These are phyloP conservation scores for Moesziomyces parantarcticus DNA, from an alignment of 1,284 basidiomycete genomes.

Conservation along the genomic window DNA sequence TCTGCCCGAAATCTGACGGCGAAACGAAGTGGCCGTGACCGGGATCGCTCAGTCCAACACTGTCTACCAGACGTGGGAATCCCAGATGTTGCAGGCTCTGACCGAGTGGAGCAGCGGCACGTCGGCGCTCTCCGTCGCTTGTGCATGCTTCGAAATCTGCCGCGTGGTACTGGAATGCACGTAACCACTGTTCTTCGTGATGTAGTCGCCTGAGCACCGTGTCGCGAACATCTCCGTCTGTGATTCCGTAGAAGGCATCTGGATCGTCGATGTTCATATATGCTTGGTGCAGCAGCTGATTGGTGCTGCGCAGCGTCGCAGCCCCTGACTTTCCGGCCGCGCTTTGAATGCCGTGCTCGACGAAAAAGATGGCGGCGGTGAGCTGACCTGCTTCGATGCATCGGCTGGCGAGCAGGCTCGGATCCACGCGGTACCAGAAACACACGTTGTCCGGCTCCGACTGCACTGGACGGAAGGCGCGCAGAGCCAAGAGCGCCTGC, in stretches of 20 bases:
- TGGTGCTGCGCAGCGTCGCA: constrained; percentile 6
- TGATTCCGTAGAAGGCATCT: constrained; percentile 95
- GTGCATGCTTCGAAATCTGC: constrained; percentile 75
- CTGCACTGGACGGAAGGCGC: constrained; percentile 73
- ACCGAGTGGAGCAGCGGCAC: constrained; percentile 4
- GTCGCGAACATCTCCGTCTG: constrained; percentile 77
- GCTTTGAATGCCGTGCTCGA: constrained; percentile 81
- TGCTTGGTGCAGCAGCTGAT: constrained; percentile 80
- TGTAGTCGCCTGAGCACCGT: constrained; percentile 86
- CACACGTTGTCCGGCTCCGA: constrained; percentile 73
- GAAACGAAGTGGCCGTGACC: constrained; percentile 55
- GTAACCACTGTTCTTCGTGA: constrained; percentile 91
- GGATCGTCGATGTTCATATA: constrained; percentile 96
- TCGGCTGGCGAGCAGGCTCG: constrained; percentile 77
- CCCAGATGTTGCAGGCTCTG: constrained; percentile 81
- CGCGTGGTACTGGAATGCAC: constrained; percentile 88
- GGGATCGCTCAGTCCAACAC: constrained; percentile 9
- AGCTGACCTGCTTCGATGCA: constrained; percentile 84
- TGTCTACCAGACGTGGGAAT: constrained; percentile 81
- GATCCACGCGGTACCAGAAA: constrained; percentile 85
- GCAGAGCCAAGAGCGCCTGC: constrained; percentile 82
- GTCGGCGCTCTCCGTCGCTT: not conserved
- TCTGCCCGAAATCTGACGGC: constrained; percentile 76
- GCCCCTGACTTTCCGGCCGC: constrained; percentile 43
- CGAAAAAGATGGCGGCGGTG: constrained; percentile 87